Evolutionary conservation across 1,284 basidiomycete species (phyloP), one percentile per base, ranked within the genome.

Genomic region (Puccinia novopanici): DNA sequence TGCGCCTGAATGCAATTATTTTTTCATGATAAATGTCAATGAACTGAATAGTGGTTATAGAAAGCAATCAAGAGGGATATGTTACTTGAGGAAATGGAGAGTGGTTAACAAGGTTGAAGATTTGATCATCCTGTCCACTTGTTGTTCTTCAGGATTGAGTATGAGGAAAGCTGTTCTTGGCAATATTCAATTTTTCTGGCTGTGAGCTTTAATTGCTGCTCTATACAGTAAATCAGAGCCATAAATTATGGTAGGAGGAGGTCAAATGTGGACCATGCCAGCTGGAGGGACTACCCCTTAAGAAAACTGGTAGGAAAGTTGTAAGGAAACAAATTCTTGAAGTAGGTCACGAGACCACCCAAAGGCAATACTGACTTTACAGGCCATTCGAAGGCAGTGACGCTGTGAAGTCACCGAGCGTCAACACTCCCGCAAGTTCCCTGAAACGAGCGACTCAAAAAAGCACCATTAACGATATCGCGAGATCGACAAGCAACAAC

Each of bases 1-100:
- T 54, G 15, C 78, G 78, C 55, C 78, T 80, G 48, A 50, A 55
- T 34, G 37, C 37, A 34, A 48, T 52, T 19, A 22, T 30, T 59
- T 30, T 30, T 59, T 30, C 9, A 40, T 40, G 30, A 0, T 40
- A 63, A 9, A 40, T 0, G 30, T 40, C 30, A 13, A 22, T 12
- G 22, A 42, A 42, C n/a, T 67, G 15, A 13, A 37, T 0, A 17
- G 19, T 37, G 15, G 59, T 13, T 61, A 10, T 37, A 30, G 24
- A 30, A 24, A 45, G 9, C 22, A 65, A 8, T 19, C 3, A 6
- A 42, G 19, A 0, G 19, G 13, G 34, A 8, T 10, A 17, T 24
- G 22, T 17, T n/a, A 68, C 65, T 68, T 68, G 65, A 68, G 4
- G 24, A 68, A n/a, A 68, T 68, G 65, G 10, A 68, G 24, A 24